Conservation (phyloP, 2,329 filamentous ascomycete species). For the Cercospora sojina region DNA sequence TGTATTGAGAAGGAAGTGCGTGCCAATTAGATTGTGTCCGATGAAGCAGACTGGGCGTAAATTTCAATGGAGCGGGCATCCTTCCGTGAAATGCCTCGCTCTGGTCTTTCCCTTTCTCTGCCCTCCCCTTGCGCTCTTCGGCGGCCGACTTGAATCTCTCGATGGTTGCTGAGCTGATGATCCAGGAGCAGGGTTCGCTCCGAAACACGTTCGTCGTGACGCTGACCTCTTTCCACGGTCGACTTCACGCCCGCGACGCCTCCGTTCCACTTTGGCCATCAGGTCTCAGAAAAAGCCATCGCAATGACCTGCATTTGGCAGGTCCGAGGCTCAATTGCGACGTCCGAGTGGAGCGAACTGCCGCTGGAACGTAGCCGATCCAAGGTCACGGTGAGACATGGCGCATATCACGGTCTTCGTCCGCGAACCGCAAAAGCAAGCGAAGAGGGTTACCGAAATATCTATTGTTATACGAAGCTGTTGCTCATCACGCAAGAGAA, state of each 20-base stretch:
- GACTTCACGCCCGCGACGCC: not conserved
- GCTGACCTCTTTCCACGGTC: not conserved
- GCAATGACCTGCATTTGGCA: not conserved
- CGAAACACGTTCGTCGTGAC: not conserved
- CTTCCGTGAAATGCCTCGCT: not conserved
- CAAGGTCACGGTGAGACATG: constrained; percentile 3
- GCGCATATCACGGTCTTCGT: not conserved
- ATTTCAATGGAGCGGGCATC: not conserved
- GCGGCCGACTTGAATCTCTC: not conserved
- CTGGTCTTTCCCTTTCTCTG: not conserved
- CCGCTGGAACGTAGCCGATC: not conserved
- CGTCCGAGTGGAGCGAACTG: not conserved
- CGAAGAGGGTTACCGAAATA: not conserved
- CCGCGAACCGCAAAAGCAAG: not conserved
- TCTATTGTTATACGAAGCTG: not conserved
- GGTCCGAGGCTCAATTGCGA: not conserved
- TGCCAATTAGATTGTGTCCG: not conserved
- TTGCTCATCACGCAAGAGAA: not conserved
- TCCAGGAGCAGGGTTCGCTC: not conserved
- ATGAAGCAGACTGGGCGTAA: not conserved
- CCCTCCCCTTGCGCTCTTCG: not conserved
- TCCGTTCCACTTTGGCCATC: not conserved
- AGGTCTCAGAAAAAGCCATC: not conserved
- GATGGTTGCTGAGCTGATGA: not conserved
- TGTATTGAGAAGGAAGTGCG: not conserved